Conservation (phyloP, 1,284 basidiomycete species). For the Tetrapyrgos nigripes region DNA sequence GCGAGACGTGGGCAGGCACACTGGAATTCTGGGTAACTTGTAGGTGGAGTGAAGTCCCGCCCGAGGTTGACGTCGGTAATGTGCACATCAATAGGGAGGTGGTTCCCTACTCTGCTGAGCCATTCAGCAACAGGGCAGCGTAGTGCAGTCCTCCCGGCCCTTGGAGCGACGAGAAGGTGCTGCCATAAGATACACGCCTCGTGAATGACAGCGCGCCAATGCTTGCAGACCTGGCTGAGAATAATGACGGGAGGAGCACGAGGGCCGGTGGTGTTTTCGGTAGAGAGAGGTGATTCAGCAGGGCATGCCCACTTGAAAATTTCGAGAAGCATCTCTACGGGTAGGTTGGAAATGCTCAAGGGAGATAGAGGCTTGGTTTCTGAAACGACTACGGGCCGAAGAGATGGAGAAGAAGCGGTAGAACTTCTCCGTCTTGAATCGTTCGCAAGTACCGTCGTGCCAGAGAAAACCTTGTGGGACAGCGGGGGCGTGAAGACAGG, state of each 20-base stretch:
- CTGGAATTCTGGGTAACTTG: too few species aligned
- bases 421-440: too few species aligned
- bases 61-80: background rate
- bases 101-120: background rate
- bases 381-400: background rate
- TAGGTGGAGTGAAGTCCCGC: too few species aligned
- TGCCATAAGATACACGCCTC: background rate
- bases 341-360: background rate
- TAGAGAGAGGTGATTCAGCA: too few species aligned
- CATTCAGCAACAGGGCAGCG: background rate
- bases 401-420: background rate
- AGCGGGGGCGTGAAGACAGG: too few species aligned
- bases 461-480: too few species aligned
- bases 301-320: background rate
- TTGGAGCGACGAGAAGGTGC: background rate
- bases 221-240: background rate
- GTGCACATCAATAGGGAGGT: background rate
- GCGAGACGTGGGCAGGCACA: too few species aligned
- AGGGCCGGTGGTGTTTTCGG: background rate
- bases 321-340: background rate
- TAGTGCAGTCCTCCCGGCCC: background rate
- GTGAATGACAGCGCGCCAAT: background rate
- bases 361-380: background rate
- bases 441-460: too few species aligned
- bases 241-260: background rate